Percentiles rank a stretch among this genome's conserved stretches.
phyloP scores from a whole-genome alignment of 176 grass and related monocot species.

The Zizania latifolia region DNA sequence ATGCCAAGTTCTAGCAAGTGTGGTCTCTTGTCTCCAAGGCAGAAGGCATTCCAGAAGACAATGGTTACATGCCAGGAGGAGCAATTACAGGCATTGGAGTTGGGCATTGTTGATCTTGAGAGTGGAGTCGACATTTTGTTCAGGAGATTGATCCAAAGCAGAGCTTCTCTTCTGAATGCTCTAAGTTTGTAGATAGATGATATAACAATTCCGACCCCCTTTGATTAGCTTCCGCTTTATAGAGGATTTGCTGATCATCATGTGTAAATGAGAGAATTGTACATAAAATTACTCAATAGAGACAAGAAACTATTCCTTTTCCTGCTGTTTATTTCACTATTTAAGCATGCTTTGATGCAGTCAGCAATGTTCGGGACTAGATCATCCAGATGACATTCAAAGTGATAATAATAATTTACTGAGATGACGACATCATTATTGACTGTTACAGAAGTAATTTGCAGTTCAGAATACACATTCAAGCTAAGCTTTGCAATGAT shows the following conservation, averaged over 20 bases:
- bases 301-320: slow-evolving; percentile 27
- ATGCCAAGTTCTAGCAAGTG: slow-evolving; percentile 14
- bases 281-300: neutral
- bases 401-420: neutral
- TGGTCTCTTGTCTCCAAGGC: no score
- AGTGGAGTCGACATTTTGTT: slow-evolving; percentile 23
- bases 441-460: neutral
- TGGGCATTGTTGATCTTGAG: slow-evolving; percentile 24
- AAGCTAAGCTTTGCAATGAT: neutral
- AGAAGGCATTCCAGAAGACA: no score
- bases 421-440: neutral
- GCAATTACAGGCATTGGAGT: slow-evolving; percentile 18
- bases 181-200: slow-evolving; percentile 24
- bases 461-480: neutral
- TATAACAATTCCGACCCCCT: neutral
- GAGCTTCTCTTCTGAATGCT: slow-evolving; percentile 32
- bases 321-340: slow-evolving; percentile 25
- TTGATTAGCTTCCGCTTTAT: slow-evolving; percentile 23
- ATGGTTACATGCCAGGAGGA: no score
- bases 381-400: no score
- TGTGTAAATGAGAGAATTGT: slow-evolving; percentile 5
- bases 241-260: neutral
- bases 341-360: neutral
- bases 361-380: no score
- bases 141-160: slow-evolving; percentile 23